Evolutionary conservation across 164 flowering plant species (phyloP).

Genomic region (Dillenia suffruticosa): DNA sequence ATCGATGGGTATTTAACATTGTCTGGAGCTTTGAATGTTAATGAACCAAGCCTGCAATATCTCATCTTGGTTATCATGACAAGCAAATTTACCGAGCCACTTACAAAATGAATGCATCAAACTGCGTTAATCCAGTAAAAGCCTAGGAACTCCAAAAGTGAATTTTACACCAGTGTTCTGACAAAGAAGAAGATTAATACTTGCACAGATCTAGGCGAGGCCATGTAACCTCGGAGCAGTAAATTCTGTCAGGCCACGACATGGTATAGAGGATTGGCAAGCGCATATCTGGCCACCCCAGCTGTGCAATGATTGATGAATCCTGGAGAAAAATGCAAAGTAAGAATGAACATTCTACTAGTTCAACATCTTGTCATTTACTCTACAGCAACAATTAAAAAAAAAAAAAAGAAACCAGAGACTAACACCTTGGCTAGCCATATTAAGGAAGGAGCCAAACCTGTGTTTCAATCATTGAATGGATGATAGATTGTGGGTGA

Average conservation of each 20-base stretch:
- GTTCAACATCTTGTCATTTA: not conserved
- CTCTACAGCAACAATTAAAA: not conserved
- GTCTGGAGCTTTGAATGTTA: slow-evolving; percentile 89
- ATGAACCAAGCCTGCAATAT: slow-evolving; percentile 73
- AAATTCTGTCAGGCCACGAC: slow-evolving; percentile 94
- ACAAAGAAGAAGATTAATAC: slow-evolving; percentile 32
- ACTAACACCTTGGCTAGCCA: not conserved
- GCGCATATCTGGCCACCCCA: slow-evolving; percentile 99
- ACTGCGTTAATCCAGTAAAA: too few relatives aligned
- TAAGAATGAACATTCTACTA: not conserved
- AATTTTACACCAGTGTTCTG: too few relatives aligned
- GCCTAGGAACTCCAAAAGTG: too few relatives aligned
- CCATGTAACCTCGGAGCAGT: slow-evolving; percentile 94
- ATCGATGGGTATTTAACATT: slow-evolving; percentile 96
- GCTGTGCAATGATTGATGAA: slow-evolving; percentile 87
- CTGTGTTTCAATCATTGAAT: slow-evolving; percentile 98
- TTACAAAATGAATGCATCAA: too few relatives aligned
- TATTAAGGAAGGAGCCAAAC: slow-evolving; percentile 24
- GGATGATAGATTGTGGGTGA: slow-evolving; percentile 97
- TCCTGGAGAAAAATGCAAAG: slow-evolving; percentile 44
- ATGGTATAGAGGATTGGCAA: slow-evolving; percentile 92
- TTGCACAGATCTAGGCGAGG: slow-evolving; percentile 99
- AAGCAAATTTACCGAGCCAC: too few relatives aligned
- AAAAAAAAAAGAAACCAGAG: not conserved
- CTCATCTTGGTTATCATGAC: not conserved